Evolutionary conservation across 257 asterid species (phyloP).

Genomic region (Solanum medicagineum): DNA sequence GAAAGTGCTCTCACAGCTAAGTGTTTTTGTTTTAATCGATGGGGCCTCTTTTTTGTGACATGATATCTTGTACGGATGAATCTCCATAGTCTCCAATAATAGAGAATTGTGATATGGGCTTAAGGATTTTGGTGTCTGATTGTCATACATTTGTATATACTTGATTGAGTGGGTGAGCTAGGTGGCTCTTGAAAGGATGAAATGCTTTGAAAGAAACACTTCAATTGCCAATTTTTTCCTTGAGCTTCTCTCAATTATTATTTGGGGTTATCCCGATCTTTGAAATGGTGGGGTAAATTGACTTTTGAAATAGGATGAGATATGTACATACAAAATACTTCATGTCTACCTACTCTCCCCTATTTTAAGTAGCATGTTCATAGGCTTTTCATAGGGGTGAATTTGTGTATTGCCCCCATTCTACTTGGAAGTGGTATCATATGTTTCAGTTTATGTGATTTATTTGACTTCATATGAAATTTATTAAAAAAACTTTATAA

Average conservation of each 20-base stretch:
- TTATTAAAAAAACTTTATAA: too few relatives aligned
- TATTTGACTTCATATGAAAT: too few relatives aligned
- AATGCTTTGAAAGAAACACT: neutral
- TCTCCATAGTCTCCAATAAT: neutral
- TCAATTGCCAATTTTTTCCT: neutral
- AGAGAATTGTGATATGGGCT: neutral
- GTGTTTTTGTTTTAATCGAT: neutral
- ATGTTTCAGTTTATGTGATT: too few relatives aligned
- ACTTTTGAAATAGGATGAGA: neutral
- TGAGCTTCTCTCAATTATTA: slow-evolving; percentile 8
- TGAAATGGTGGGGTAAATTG: neutral
- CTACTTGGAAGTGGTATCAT: neutral
- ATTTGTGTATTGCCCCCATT: neutral
- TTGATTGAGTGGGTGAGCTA: neutral
- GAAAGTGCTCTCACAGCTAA: slow-evolving; percentile 11
- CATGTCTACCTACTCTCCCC: neutral
- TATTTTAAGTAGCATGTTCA: neutral
- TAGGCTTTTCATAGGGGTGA: neutral
- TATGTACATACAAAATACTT: neutral
- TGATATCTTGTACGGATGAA: slow-evolving; percentile 13
- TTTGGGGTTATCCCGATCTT: neutral
- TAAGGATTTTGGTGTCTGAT: slow-evolving; percentile 13
- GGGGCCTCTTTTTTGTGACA: slow-evolving; percentile 9
- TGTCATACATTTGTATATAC: neutral
- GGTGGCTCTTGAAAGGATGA: neutral